phyloP scores from a whole-genome alignment of 768 basidiomycete genomes.

The Tricholoma flavovirens region DNA sequence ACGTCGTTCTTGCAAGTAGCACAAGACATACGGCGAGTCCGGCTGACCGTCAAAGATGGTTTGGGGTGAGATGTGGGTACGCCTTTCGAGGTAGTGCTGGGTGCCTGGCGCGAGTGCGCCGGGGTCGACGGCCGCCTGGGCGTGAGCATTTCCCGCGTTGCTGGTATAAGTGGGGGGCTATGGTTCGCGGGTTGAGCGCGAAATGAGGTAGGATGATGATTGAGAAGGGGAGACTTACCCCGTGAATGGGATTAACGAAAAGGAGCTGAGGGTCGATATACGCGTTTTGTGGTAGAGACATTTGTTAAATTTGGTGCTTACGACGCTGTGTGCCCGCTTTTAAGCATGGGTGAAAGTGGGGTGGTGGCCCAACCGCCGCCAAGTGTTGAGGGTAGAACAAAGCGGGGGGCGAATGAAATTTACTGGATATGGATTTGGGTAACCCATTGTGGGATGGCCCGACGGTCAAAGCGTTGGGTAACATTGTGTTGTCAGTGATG shows the following conservation, averaged over 20 bases:
- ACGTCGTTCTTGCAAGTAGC: conserved; percentile 11
- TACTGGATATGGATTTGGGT: not conserved
- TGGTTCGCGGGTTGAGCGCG: not conserved
- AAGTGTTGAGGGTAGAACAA: not conserved
- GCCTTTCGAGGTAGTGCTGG: not conserved
- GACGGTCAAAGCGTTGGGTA: not conserved
- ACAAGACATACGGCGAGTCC: not conserved
- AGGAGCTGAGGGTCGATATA: not conserved
- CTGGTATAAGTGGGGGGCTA: not conserved
- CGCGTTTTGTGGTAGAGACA: not conserved
- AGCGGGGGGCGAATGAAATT: not conserved
- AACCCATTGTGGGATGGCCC: conserved; percentile 1
- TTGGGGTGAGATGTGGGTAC: not conserved
- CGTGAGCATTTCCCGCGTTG: not conserved
- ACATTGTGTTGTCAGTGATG: too few relatives aligned
- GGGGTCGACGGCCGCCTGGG: not conserved
- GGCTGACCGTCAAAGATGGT: not conserved
- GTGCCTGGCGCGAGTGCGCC: not conserved
- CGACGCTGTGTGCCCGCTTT: too few relatives aligned
- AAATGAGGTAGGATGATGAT: not conserved
- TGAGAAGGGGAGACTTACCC: not conserved
- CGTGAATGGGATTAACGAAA: not conserved
- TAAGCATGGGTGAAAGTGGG: not conserved
- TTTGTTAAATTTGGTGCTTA: not conserved
- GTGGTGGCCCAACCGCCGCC: not conserved